Conservation (phyloP, 2,329 filamentous ascomycete species). For the Nemania serpens region DNA sequence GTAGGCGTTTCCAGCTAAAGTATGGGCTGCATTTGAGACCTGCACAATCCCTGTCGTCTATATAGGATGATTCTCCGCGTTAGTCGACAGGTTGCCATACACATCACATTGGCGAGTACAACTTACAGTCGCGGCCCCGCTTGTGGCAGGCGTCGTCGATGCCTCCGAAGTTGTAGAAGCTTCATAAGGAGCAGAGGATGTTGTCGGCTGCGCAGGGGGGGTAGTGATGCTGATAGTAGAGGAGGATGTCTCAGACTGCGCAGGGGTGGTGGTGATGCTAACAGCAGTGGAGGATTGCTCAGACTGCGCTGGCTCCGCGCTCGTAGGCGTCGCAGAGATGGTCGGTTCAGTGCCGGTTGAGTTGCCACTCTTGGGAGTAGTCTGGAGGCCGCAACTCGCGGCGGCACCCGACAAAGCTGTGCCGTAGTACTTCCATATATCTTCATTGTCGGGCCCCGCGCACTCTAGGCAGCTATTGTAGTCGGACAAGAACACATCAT, state of each 20-base stretch:
- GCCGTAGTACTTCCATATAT: slow-evolving; percentile 19
- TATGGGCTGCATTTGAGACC: not conserved
- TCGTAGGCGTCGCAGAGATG: not conserved
- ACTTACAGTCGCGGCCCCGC: slow-evolving; percentile 5
- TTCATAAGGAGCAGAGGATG: not conserved
- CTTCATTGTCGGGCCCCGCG: slow-evolving; percentile 10
- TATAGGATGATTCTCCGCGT: not conserved
- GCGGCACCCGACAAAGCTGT: slow-evolving; percentile 5
- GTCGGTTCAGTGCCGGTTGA: not conserved
- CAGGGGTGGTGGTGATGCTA: not conserved
- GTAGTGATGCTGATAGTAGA: not conserved
- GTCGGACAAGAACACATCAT: slow-evolving; percentile 9
- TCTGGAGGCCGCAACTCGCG: slow-evolving; percentile 6
- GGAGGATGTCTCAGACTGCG: not conserved
- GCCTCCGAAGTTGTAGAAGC: not conserved
- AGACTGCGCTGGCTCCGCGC: not conserved
- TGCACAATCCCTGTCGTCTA: slow-evolving; percentile 4
- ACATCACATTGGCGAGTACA: not conserved
- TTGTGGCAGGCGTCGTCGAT: not conserved
- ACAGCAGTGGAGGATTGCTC: not conserved
- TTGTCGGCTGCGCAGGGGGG: not conserved
- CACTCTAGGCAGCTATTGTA: slow-evolving; percentile 15
- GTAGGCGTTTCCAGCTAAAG: not conserved
- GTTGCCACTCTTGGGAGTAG: slow-evolving; percentile 2
- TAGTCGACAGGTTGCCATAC: not conserved